phyloP scores from a whole-genome alignment of 805 yeast genomes.

The Scheffersomyces coipomensis region DNA sequence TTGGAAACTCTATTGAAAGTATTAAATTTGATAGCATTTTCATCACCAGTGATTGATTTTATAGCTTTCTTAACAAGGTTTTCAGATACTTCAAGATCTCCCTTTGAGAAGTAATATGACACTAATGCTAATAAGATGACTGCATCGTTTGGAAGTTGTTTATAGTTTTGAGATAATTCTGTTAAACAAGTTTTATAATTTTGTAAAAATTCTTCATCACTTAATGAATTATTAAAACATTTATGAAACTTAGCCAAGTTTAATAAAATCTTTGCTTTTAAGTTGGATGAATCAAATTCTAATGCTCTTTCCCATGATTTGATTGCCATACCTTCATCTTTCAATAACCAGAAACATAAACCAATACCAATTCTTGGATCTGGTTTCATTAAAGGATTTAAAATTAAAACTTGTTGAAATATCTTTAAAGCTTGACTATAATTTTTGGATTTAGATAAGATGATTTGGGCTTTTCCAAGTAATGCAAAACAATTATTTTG shows the following conservation, averaged over 20 bases:
- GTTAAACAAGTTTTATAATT: slow-evolving; percentile 60
- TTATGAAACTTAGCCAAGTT: slow-evolving; percentile 67
- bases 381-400: slow-evolving; percentile 77
- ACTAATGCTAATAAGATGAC: slow-evolving; percentile 67
- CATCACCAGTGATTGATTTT: slow-evolving; percentile 17
- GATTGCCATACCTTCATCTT: slow-evolving; percentile 73
- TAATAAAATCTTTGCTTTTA: slow-evolving; percentile 62
- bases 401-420: slow-evolving; percentile 77
- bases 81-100: slow-evolving; percentile 56
- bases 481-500: slow-evolving; percentile 71
- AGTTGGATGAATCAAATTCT: slow-evolving; percentile 59
- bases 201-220: slow-evolving; percentile 59
- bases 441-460: slow-evolving; percentile 65
- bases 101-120: slow-evolving; percentile 68
- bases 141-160: slow-evolving; percentile 48
- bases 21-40: slow-evolving; percentile 11
- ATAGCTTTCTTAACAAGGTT: slow-evolving; percentile 54
- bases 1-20: slow-evolving; percentile 19
- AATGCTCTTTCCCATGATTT: slow-evolving; percentile 80
- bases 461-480: slow-evolving; percentile 79
- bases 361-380: slow-evolving; percentile 96
- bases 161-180: slow-evolving; percentile 38
- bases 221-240: slow-evolving; percentile 53
- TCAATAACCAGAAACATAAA: slow-evolving; percentile 85
- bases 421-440: slow-evolving; percentile 71